Conservation (phyloP, 192 early-diverging fungal species). For the Backusella tuberculispora region DNA sequence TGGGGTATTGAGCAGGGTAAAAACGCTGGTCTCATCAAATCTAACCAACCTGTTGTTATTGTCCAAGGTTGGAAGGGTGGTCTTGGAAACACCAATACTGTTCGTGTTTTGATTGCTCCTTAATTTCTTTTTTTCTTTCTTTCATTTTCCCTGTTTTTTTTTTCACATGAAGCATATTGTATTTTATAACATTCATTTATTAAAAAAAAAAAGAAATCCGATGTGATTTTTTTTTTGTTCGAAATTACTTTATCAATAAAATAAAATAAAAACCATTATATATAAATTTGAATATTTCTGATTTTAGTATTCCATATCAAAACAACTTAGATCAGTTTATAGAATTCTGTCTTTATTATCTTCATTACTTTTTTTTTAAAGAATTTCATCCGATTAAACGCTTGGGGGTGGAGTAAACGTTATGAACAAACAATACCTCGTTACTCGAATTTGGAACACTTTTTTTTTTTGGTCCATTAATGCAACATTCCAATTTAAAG, state of each 20-base stretch:
- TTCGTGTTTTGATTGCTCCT: conserved; percentile 65
- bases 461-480: no score
- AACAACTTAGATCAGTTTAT: no score
- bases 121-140: conserved; percentile 6
- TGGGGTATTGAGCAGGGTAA: conserved; percentile 73
- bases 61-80: conserved; percentile 87
- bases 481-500: no score
- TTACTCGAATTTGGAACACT: no score
- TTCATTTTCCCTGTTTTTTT: no score
- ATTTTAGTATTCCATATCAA: no score
- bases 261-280: not conserved
- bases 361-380: no score
- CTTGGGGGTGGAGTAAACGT: no score
- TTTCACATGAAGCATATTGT: not conserved
- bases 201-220: not conserved
- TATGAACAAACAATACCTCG: no score
- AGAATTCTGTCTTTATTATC: no score
- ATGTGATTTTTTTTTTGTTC: not conserved
- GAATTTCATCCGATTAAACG: no score
- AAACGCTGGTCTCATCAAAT: conserved; percentile 62
- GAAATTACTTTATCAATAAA: not conserved
- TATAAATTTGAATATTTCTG: no score
- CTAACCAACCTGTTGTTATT: conserved; percentile 73
- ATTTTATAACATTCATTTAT: not conserved
- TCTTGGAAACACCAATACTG: conserved; percentile 82